A percentile compares a stretch with the other conserved stretches of the same genome.
Evolutionary conservation across 2,329 filamentous ascomycete genomes (phyloP).

Genomic region (Cryphonectria nitschkei): DNA sequence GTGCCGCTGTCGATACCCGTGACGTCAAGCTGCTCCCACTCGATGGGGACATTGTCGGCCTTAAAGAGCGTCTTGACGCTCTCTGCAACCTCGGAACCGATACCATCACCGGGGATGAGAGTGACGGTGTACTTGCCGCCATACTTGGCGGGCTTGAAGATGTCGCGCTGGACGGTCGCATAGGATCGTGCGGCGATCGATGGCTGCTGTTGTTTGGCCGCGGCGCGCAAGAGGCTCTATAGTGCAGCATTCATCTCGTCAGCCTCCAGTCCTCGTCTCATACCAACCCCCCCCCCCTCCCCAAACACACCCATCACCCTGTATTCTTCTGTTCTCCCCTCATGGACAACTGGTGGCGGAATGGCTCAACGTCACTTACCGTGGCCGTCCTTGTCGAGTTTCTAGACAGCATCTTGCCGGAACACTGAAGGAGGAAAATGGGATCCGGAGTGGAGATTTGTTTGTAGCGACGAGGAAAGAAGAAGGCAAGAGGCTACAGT

Average conservation of each 20-base stretch:
- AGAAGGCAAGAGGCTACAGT: background rate
- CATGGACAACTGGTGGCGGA: no score
- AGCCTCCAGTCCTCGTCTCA: conserved; percentile 6
- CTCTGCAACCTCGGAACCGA: conserved; percentile 95
- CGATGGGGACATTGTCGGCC: conserved; percentile 93
- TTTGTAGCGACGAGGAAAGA: background rate
- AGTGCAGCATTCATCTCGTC: conserved; percentile 19
- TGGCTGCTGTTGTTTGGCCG: conserved; percentile 50
- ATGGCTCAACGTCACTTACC: conserved; percentile 47
- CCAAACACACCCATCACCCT: background rate
- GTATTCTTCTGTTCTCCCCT: background rate
- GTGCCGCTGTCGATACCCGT: conserved; percentile 81
- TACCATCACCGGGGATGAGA: conserved; percentile 97
- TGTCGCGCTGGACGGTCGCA: conserved; percentile 87
- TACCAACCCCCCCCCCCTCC: background rate
- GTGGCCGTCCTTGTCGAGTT: conserved; percentile 60
- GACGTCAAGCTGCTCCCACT: conserved; percentile 97
- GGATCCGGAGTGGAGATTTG: conserved; percentile 20
- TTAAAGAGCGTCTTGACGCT: conserved; percentile 98
- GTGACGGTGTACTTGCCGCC: conserved; percentile 99
- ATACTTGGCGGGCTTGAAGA: conserved; percentile 99
- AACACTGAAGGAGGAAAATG: background rate
- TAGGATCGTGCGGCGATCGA: conserved; percentile 57
- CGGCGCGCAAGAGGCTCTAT: conserved; percentile 57
- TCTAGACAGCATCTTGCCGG: conserved; percentile 60